Conservation (phyloP, 2,329 filamentous ascomycete species). For the Xylariaceae sp. region DNA sequence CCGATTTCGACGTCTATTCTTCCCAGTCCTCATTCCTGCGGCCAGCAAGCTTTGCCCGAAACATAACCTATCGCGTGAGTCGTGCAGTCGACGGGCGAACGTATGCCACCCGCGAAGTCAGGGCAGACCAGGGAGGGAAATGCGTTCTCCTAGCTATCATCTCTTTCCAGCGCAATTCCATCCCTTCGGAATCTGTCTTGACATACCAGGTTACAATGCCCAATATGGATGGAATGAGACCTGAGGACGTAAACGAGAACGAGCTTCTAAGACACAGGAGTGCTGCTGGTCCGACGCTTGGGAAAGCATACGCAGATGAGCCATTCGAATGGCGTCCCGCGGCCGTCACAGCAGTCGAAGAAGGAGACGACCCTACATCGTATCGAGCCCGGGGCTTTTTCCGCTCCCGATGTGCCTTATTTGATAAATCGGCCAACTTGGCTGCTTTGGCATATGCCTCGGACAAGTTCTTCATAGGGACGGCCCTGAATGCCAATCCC, state of each 20-base stretch:
- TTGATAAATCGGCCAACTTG: neutral
- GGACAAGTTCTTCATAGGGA: neutral
- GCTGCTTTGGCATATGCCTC: neutral
- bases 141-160: neutral
- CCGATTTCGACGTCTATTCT: constrained; percentile 1
- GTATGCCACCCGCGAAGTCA: neutral
- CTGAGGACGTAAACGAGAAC: neutral
- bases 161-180: neutral
- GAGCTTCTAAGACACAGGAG: neutral
- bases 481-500: neutral
- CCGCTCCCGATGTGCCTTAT: neutral
- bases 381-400: neutral
- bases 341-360: neutral
- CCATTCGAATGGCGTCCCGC: neutral
- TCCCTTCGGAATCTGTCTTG: neutral
- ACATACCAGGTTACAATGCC: neutral
- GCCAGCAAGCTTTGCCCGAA: neutral
- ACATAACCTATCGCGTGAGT: neutral
- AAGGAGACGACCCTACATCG: neutral
- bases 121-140: too few relatives aligned
- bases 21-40: constrained; percentile 1
- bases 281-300: neutral
- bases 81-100: neutral
- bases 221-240: neutral
- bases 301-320: neutral